phyloP scores from a whole-genome alignment of 108 stramenopile genomes.

The Nitzschia inconspicua region DNA sequence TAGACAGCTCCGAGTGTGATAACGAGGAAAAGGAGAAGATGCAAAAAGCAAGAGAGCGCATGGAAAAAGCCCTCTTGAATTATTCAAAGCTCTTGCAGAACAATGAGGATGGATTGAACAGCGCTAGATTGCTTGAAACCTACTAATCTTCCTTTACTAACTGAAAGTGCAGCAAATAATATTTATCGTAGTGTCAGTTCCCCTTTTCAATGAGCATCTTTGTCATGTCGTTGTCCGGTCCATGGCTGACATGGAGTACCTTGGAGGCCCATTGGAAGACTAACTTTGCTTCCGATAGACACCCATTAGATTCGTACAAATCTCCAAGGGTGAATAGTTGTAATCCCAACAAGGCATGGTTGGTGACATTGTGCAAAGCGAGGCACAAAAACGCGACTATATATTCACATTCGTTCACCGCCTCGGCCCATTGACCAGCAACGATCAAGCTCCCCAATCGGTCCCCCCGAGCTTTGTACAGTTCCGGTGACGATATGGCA shows the following conservation, averaged over 20 bases:
- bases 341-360: slow-evolving; percentile 56
- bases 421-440: slow-evolving; percentile 3
- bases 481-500: too few species aligned
- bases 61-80: slow-evolving; percentile 33
- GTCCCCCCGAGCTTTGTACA: slow-evolving; percentile 19
- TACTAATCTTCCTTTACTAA: too few species aligned
- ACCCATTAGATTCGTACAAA: slow-evolving; percentile 20
- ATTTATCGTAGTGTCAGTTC: not conserved
- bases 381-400: slow-evolving; percentile 46
- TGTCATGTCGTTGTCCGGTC: slow-evolving; percentile 15
- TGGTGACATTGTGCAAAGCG: slow-evolving; percentile 20
- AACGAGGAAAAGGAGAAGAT: slow-evolving; percentile 5
- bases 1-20: slow-evolving; percentile 13
- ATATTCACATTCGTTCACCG: slow-evolving; percentile 26
- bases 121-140: slow-evolving; percentile 5
- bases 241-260: slow-evolving; percentile 16
- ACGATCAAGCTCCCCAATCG: slow-evolving; percentile 25
- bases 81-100: not conserved
- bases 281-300: not conserved
- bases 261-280: slow-evolving; percentile 14
- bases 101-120: slow-evolving; percentile 4
- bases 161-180: not conserved
- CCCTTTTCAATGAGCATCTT: slow-evolving; percentile 10
- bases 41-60: slow-evolving; percentile 28
- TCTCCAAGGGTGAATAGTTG: slow-evolving; percentile 68